Percentiles rank a stretch among this genome's conserved stretches.
These are phyloP conservation scores for Alisma plantagoaquatica DNA, from an alignment of 106 monocot species.

Conservation along the genomic window DNA sequence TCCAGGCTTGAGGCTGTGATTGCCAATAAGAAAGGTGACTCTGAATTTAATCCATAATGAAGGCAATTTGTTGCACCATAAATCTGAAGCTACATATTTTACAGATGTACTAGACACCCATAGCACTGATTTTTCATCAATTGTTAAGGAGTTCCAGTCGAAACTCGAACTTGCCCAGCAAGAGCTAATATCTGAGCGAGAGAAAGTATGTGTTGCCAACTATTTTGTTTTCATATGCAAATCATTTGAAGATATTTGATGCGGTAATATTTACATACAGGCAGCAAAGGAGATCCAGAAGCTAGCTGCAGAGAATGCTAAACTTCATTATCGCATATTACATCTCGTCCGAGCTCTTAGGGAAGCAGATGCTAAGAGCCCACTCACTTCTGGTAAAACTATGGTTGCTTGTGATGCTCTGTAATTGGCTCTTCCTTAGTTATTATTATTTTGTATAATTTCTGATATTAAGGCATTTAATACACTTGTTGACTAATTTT, in stretches of 20 bases:
- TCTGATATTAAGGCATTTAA: too few relatives aligned
- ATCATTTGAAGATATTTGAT: neutral
- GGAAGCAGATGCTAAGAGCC: conserved; percentile 24
- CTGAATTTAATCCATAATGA: neutral
- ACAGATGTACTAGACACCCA: conserved; percentile 17
- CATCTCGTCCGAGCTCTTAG: conserved; percentile 41
- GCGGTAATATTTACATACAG: conserved; percentile 14
- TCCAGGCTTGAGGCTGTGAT: conserved; percentile 8
- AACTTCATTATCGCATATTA: conserved; percentile 51
- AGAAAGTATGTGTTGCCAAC: conserved; percentile 24
- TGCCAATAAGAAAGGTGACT: neutral
- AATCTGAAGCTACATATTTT: neutral
- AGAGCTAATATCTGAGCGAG: conserved; percentile 32
- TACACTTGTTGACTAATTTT: too few relatives aligned
- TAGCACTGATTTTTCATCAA: conserved; percentile 22
- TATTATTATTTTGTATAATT: too few relatives aligned
- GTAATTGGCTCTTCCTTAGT: too few relatives aligned
- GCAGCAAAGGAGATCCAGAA: conserved; percentile 43
- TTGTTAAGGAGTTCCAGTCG: conserved; percentile 36
- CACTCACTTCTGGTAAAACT: neutral
- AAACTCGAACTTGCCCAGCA: conserved; percentile 42
- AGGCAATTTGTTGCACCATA: neutral
- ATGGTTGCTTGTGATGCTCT: too few relatives aligned
- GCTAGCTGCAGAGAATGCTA: conserved; percentile 42
- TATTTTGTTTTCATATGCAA: neutral